Base-by-base conservation (phyloP, 768 basidiomycete species). In the Termitomyces heimii region DNA sequence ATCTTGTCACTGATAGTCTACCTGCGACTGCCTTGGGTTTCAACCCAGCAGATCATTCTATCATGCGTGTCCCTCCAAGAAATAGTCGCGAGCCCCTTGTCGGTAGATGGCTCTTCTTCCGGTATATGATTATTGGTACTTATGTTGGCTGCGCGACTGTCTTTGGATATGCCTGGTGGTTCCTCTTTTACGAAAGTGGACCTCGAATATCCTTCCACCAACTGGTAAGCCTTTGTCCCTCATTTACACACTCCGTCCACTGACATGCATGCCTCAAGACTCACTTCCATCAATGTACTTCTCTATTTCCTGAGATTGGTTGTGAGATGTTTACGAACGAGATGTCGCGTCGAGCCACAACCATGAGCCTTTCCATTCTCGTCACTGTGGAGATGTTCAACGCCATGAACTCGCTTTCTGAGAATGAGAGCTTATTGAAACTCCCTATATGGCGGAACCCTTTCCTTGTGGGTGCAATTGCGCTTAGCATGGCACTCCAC, bases 111-210 rank as follows among this genome's bases (percentile, higher is more conserved):
- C 71, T 99, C 31, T 98, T 98, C 78, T 86, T 98, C 80, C 83
- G 96, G 51, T 99, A 98, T 74, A 75, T 98, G 79, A 81, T 98
- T 54, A 83, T 99, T 57, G 96, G 96, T 12, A 80, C 82, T 51
- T 99, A 98, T 66, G 96, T 99, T 53, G 96, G 96, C 31, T 83
- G 84, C 55, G 95, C 94, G 4, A 98, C 96, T 26, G 96, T 99
- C 26, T 93, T 89, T 63, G 96, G 95, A 48, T 99, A 99, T 67
- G 96, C 94, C 0, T 99, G 96, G 96, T 98, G 96, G 96, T 99
- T 99, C 76, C 77, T 96, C 66, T 89, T 86, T 71, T 98, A 98
- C 70, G 66, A 80, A 16, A 88, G 82, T 46, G 96, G 96, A 1
- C 96, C 96, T 5, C 92, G 94, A 67, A 98, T 99, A 66, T 80